Evolutionary conservation across 345 rosid genomes (phyloP), one percentile per base, ranked within the genome.

Genomic region (rapeseed (Brassica napus)): DNA sequence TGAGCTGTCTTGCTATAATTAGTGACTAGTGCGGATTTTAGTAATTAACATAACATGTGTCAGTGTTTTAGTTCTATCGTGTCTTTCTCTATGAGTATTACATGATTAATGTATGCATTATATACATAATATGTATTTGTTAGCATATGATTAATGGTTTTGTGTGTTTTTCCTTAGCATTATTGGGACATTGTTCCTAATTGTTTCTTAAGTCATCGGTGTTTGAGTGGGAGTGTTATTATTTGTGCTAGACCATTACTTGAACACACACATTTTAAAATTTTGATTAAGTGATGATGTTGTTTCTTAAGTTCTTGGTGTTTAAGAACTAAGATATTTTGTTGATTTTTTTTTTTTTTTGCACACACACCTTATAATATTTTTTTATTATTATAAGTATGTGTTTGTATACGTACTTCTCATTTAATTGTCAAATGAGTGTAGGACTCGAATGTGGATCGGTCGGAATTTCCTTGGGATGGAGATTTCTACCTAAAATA

Each of bases 391-490:
- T 62, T 10, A 49, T 16, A 28, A 28, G 5, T 35, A 55, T 71
- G 10, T 18, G 15, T 30, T 30, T 58, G n/a, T 58, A 7, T 64
- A 15, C 26, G 16, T 52, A 68, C 14, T 72, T 60, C 1, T 23
- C 44, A 79, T 61, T 79, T 62, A 73, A 62, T 66, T 61, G 66
- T 69, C 69, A 64, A 74, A 74, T 79, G 71, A 74, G 74, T 73
- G 75, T 74, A 75, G 31, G 57, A 80, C 76, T 55, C 72, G 71
- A 54, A 80, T 80, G 76, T 75, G 1, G 79, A 79, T 79, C 79
- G 79, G 82, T 74, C 71, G 68, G 80, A 71, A 75, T 75, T 49
- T 70, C 72, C 79, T 75, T 55, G 79, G 79, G 77, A 80, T 80
- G 68, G 69, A 70, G 83, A 80, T 80, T 67, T 80, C 72, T 7